Conservation (phyloP, 148 eudicot species). For the Rhododendron williamsianum region DNA sequence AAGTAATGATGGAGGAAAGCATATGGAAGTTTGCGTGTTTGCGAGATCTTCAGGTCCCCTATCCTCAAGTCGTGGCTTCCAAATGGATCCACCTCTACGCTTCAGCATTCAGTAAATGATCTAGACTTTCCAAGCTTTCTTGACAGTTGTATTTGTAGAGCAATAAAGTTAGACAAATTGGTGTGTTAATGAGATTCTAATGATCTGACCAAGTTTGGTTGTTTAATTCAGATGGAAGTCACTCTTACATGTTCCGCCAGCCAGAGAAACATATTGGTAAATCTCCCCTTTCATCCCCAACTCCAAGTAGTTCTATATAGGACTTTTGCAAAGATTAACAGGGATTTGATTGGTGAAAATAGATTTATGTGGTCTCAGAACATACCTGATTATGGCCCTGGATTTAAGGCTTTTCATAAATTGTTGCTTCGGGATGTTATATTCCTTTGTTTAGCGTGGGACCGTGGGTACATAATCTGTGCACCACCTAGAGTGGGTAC, state of each 20-base stretch:
- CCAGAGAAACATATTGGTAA: slow-evolving; percentile 88
- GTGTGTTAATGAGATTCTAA: not conserved
- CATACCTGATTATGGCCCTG: not conserved
- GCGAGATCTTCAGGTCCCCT: slow-evolving; percentile 81
- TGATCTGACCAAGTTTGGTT: slow-evolving; percentile 3
- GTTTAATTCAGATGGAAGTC: slow-evolving; percentile 68
- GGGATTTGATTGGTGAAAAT: not conserved
- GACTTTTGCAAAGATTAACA: not conserved
- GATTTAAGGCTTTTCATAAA: not conserved
- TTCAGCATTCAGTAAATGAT: slow-evolving; percentile 56
- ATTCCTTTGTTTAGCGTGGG: not conserved
- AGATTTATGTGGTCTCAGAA: not conserved
- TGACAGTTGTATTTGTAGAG: not conserved
- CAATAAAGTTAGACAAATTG: not conserved
- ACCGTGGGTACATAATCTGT: not conserved
- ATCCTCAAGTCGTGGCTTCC: slow-evolving; percentile 51
- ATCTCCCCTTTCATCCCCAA: not conserved
- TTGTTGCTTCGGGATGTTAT: not conserved
- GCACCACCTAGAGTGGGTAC: not conserved
- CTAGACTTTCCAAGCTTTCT: not conserved
- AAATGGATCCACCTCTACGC: slow-evolving; percentile 78
- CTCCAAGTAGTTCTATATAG: not conserved
- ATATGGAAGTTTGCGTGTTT: slow-evolving; percentile 80
- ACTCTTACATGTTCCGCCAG: slow-evolving; percentile 69
- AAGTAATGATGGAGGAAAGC: slow-evolving; percentile 58